Base-by-base conservation (phyloP, 192 early-diverging fungal genomes). In the Gaertneriomyces sp. region DNA sequence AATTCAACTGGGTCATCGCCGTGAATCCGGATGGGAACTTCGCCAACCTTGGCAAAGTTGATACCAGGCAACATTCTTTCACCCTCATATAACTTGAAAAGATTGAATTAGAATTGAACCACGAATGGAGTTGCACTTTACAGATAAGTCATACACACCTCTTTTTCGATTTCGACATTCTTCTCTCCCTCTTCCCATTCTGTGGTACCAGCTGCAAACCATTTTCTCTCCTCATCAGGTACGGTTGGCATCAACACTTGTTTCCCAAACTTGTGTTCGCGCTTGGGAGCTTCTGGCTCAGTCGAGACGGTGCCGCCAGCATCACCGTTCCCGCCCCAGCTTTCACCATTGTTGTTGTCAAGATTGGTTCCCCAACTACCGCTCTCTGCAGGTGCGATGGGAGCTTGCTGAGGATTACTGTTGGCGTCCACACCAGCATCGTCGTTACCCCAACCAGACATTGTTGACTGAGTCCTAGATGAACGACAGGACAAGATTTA, bases 31-130 rank as follows among this genome's bases (percentile, higher is more conserved):
- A 93, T 90, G 17, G 89, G 89, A 41, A 94, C 93, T 70, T 94
- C 87, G 61, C 90, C 91, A 70, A 94, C 91, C 74, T 92, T 90
- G 67, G 90, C 91, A 83, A 96, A 96, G 84, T 94, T 93, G 69
- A 93, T 93, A 56, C 93, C 93, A 46, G 93, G 88, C 64, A 78
- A 70, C 46, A 72, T 61, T 5, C 17, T 4, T 53, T 54, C 16
- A 5, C 57, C 55, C 41, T 64, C 46, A 43, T 63, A 63, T 17
- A 63, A 49, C 19, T 46, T 11, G 45, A 54, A 53, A n/a, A 33
- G 14, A 38, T 4, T 9, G 8, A 56, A 56, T n/a, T 52, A 25
- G 33, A 2, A 33, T 20, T 63, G 19, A 56, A 12, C 12, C n/a
- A 5, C 0, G 44, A 60, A 43, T 55, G 9, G 17, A 16, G 14